Percentiles rank a stretch among this genome's conserved stretches.
Conservation (phyloP, 2,329 filamentous ascomycete genomes). For the Herpotrichia juniperi region DNA sequence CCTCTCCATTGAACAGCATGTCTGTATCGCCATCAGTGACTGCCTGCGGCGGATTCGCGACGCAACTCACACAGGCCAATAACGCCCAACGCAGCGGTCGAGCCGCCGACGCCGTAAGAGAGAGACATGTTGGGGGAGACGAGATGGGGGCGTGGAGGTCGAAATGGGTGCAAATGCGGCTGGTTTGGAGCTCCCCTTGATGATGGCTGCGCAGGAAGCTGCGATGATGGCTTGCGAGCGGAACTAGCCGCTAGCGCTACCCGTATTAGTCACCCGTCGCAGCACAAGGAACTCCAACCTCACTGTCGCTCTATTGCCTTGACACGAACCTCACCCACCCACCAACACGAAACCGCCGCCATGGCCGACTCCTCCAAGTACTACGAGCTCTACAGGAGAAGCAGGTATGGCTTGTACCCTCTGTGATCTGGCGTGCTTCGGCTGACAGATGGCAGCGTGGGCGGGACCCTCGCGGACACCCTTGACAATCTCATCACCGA, state of each 20-base stretch:
- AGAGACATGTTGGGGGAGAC: constrained; percentile 67
- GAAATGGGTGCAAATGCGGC: constrained; percentile 28
- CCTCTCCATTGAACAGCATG: constrained; percentile 97
- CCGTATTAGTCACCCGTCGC: constrained; percentile 22
- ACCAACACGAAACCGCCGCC: constrained; percentile 17
- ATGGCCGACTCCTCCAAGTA: constrained; percentile 58
- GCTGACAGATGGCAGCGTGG: constrained; percentile 70
- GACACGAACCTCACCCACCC: constrained; percentile 13
- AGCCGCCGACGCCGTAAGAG: constrained; percentile 71
- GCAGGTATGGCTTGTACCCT: constrained; percentile 71
- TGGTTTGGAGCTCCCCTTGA: constrained; percentile 31
- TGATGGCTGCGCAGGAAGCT: constrained; percentile 28
- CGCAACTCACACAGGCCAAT: constrained; percentile 76
- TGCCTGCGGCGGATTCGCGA: constrained; percentile 21
- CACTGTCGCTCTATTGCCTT: constrained; percentile 18
- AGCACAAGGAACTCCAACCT: constrained; percentile 12
- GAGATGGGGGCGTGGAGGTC: constrained; percentile 16
- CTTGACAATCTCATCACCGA: constrained; percentile 96
- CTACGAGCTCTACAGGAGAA: constrained; percentile 98
- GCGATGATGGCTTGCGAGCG: constrained; percentile 30
- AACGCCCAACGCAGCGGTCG: constrained; percentile 70
- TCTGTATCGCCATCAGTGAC: constrained; percentile 63
- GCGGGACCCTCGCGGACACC: constrained; percentile 90
- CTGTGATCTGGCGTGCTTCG: constrained; percentile 10
- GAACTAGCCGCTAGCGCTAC: constrained; percentile 34